Evolutionary conservation across 1,284 basidiomycete genomes (phyloP), one percentile per base, ranked within the genome.

Genomic region (Abortiporus biennis): DNA sequence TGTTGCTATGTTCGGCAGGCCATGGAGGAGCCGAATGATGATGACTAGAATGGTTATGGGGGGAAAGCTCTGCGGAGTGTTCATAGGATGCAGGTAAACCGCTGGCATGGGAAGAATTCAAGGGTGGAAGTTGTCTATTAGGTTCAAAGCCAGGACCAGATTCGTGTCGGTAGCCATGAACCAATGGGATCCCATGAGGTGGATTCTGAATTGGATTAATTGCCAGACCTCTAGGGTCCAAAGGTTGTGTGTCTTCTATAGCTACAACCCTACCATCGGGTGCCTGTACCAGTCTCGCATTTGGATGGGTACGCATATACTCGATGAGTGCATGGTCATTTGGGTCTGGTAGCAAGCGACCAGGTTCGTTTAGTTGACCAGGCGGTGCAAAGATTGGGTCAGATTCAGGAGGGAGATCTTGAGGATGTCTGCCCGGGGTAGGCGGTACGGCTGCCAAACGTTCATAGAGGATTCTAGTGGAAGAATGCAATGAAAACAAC

Each of bases 391-490:
- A 56, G 57, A 32, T 55, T 43, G 24, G 58, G 54, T 42, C 57
- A 55, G 20, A 44, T 47, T 32, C 57, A 22, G 52, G 45, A 31
- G 59, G 59, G 20, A 55, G 43, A 46, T 59, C 58, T 45, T 57
- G 57, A 12, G 48, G 45, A 22, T 52, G 53, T 42, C 54, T 51
- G 49, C 73, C 72, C 44, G 74, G 73, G 4, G 78, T 74, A 38
- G 77, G 71, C 31, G 80, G 71, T 23, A 78, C 65, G 29, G 68
- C 66, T 40, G 78, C 73, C 15, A 89, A 68, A 43, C 85, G 78
- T 62, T 89, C 86, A 55, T 89, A 89, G 41, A 89, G 63, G 37
- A 89, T 78, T 44, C 86, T 88, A 9, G 27, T 29, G 9, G 27
- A 29, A 29, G 27, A 9, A n/a, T n/a, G n/a, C n/a, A n/a, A n/a